A percentile compares a stretch with the other conserved stretches of the same genome.
These are phyloP conservation scores for Euptelea pleiosperma DNA, from an alignment of 164 flowering plant species.

Conservation along the genomic window DNA sequence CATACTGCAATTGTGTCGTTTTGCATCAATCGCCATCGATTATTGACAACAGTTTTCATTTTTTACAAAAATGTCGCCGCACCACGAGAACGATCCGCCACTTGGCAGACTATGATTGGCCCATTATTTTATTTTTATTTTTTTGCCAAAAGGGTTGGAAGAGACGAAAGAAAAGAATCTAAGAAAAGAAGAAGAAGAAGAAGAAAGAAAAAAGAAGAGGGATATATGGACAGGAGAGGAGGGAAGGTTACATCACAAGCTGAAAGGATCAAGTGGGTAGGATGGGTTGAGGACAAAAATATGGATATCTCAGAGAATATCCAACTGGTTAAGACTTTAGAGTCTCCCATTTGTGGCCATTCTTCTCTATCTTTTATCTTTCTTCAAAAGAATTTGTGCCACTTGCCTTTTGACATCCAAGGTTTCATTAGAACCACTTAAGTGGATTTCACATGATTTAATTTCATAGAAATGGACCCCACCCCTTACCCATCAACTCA, in stretches of 20 bases:
- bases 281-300: slow-evolving; percentile 2
- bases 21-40: neutral
- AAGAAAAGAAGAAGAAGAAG: neutral
- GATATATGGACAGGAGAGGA: slow-evolving; percentile 20
- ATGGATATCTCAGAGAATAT: slow-evolving; percentile 17
- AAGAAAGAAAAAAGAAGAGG: slow-evolving; percentile 2
- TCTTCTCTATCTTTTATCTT: slow-evolving; percentile 10
- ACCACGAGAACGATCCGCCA: neutral
- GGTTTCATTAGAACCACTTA: slow-evolving; percentile 4
- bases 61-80: no score
- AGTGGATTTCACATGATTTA: neutral
- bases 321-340: slow-evolving; percentile 1
- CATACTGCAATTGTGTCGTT: no score
- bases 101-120: neutral
- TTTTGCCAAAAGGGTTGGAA: slow-evolving; percentile 6
- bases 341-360: slow-evolving; percentile 10
- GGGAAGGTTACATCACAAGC: slow-evolving; percentile 31
- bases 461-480: no score
- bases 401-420: slow-evolving; percentile 2
- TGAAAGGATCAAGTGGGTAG: slow-evolving; percentile 16
- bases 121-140: no score
- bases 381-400: slow-evolving; percentile 4
- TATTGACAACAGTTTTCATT: neutral
- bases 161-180: neutral
- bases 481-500: no score